Base-by-base conservation (phyloP, 2,329 filamentous ascomycete species). In the Bipolaris oryzae region DNA sequence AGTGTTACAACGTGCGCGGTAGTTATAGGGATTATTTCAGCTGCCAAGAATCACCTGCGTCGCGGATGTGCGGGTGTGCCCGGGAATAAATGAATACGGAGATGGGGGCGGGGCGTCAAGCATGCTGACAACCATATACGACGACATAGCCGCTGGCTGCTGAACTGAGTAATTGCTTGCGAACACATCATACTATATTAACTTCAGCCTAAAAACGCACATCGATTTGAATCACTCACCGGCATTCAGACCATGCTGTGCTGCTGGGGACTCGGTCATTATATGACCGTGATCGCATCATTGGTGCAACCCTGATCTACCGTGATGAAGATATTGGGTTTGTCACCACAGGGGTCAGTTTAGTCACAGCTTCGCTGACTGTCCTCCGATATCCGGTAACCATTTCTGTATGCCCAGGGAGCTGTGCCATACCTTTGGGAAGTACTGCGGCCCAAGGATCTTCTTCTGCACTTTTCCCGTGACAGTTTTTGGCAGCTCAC, bases 391-490 rank as follows among this genome's bases (percentile, higher is more conserved):
- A 16, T 57, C 47, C 5, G 57, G 57, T 7, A 63, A 31, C 73
- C 72, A 74, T 42, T 62, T 60, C 54, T 76, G 71, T 45, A 75
- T 71, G 28, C 75, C 70, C 5, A 57, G 13, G 51, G 51, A 61
- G 5, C 25, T 45, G 16, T 64, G 50, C 31, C 68, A 71, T 34
- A 66, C 53, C 1, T 42, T 16, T 5, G 75, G 72, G 50, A 81
- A 80, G 68, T 72, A 78, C 31, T 62, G 57, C 9, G 76, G 76
- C 0, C 77, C 74, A n/a, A 79, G 62, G 2, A 74, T 64, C 65
- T 81, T 82, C 71, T 83, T 83, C 53, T 79, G 75, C n/a, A 83
- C 78, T 65, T 83, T 83, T 0, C 80, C 80, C 0, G 79, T 82
- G 0, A 67, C 76, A 20, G 76, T 78, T 63, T 83, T 83, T 2